Base-by-base conservation (phyloP, 1,284 basidiomycete species). In the Melampsora larici-populina region DNA sequence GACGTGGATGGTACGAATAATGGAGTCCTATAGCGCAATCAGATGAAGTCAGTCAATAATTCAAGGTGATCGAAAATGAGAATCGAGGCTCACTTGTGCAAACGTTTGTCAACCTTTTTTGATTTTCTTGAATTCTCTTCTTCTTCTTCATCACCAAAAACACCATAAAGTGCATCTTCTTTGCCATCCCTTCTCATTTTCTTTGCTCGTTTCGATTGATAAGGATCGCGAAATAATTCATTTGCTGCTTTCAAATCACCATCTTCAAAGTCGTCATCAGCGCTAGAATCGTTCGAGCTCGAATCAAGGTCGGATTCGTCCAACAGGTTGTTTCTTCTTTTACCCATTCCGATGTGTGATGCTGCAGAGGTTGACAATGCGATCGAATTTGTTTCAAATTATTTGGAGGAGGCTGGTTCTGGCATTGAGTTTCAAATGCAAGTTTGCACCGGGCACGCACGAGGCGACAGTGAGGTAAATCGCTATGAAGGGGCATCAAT, bases 161-260 rank as follows among this genome's bases (percentile, higher is more conserved):
- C 86, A 3, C 94, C 94, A 81, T 95, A 94, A 76, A 91, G 87
- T 0, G 90, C 90, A 77, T 90, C 89, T 49, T 91, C 90, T 83
- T 91, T 92, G 36, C 88, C 89, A 78, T 84, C 80, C 82, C 86
- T 89, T 70, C 88, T 86, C 72, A 87, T 86, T 33, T 81, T 81
- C 77, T 88, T 87, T 81, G 90, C 92, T 75, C 83, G 83, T 43
- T 82, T 82, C 78, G 87, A 86, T 79, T 89, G 87, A 84, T 92
- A 91, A 5, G 92, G 91, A 80, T 93, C 88, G 83, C 90, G 88
- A 83, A 93, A 93, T 29, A 94, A 87, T 46, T 88, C 88, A 51
- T 90, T 89, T 82, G 94, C 93, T 24, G 89, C 92, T 51, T 89
- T 87, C 17, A 87, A 87, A 82, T 92, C 91, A 3, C 88, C 88